Base-by-base conservation (phyloP, 2,329 filamentous ascomycete genomes). In the Clarireedia paspali region DNA sequence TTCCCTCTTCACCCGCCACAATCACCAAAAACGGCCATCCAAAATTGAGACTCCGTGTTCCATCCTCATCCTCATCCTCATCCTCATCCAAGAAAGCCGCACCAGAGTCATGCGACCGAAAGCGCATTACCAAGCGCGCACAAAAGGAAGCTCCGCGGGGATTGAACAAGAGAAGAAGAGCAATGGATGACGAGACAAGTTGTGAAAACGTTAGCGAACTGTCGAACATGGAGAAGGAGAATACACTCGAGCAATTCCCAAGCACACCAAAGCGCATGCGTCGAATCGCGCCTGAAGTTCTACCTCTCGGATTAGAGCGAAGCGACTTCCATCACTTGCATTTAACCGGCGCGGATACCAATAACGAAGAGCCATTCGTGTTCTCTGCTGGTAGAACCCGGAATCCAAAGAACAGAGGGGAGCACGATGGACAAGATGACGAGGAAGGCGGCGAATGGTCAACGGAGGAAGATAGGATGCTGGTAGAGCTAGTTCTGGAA, bases 401-500 rank as follows among this genome's bases (percentile, higher is more conserved):
- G 5, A 20, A 15, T 36, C 2, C 20, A 26, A 27, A 58, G 58
- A 44, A 47, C 49, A 12, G 48, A 60, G 12, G 54, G 53, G 24
- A 72, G 74, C 2, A 45, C 24, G 17, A 30, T 5, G 26, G 48
- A 36, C 48, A 53, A 40, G 45, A 36, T 17, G 42, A 36, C n/a
- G 15, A 15, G 23, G 50, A n/a, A 53, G 38, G 14, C 4, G 46
- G 42, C 48, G 70, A 71, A 40, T 87, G 84, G 84, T 83, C 76
- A 57, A 73, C 74, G 2, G 83, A 86, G 60, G 82, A 87, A 59
- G 83, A 87, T 67, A 75, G 81, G 56, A 74, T 84, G 56, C 73
- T 87, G 2, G 80, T 87, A n/a, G 82, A 86, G 70, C 75, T 87
- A 17, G 81, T 87, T 40, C 73, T 87, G 5, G 82, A 84, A 67